Conservation (phyloP, 345 rosid genomes). For the Toxicodendron radicans region DNA sequence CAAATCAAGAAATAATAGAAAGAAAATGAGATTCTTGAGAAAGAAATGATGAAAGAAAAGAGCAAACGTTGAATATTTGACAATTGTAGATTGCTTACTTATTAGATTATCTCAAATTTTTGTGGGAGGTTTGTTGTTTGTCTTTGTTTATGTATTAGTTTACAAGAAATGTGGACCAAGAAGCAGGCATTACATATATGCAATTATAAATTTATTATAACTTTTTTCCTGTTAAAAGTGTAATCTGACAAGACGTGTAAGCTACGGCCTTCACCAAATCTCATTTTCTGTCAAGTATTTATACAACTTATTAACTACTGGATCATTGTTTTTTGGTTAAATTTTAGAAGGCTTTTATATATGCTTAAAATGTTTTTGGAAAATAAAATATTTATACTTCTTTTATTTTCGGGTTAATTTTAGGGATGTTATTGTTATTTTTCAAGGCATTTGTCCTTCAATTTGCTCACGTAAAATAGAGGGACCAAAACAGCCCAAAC, state of each 20-base stretch:
- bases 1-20: neutral
- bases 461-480: too few species aligned
- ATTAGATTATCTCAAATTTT: neutral
- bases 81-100: neutral
- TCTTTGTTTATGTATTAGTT: neutral
- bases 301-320: too few species aligned
- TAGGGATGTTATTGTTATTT: too few species aligned
- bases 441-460: too few species aligned
- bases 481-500: too few species aligned
- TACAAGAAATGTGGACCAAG: conserved; percentile 26
- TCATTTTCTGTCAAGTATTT: too few species aligned
- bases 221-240: conserved; percentile 13
- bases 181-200: conserved; percentile 17
- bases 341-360: too few species aligned
- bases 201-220: conserved; percentile 14
- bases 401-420: too few species aligned
- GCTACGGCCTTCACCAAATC: neutral
- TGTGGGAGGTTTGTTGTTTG: neutral
- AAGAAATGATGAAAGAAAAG: neutral
- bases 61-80: neutral
- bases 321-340: neutral
- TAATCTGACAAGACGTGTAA: conserved; percentile 35
- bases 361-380: too few species aligned
- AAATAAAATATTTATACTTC: too few species aligned
- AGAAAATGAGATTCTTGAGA: neutral